Percentiles rank a stretch among this genome's conserved stretches.
These are phyloP conservation scores for Calamus simplicifolius DNA, from an alignment of 176 grass and related monocot genomes.

Conservation along the genomic window DNA sequence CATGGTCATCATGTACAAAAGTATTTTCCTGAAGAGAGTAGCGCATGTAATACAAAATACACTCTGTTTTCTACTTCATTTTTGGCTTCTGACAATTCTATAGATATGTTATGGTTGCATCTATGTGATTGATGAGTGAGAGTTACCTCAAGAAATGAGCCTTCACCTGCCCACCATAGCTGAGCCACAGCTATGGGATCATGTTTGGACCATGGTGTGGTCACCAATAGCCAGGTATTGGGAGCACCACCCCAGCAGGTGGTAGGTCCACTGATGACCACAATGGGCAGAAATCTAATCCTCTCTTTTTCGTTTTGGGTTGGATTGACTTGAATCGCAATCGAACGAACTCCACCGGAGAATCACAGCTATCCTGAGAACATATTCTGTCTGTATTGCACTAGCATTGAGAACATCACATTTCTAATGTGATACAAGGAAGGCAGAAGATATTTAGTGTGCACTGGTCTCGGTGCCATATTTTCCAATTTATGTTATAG, in stretches of 20 bases:
- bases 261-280: slow-evolving; percentile 12
- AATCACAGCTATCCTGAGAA: slow-evolving; percentile 3
- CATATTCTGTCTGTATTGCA: neutral
- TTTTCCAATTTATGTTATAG: too few species aligned
- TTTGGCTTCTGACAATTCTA: neutral
- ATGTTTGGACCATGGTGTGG: slow-evolving; percentile 31
- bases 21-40: too few species aligned
- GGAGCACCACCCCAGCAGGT: slow-evolving; percentile 39
- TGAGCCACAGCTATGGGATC: slow-evolving; percentile 45
- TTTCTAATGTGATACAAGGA: too few species aligned
- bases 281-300: too few species aligned
- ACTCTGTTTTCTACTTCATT: too few species aligned
- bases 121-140: slow-evolving; percentile 19
- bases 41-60: too few species aligned
- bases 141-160: slow-evolving; percentile 29
- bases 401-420: neutral
- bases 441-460: too few species aligned
- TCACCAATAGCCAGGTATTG: slow-evolving; percentile 38
- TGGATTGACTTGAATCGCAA: too few species aligned
- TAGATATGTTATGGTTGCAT: slow-evolving; percentile 18
- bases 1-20: too few species aligned
- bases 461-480: too few species aligned
- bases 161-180: slow-evolving; percentile 8
- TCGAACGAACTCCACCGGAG: neutral
- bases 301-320: too few species aligned